Evolutionary conservation across 331 rosid species (phyloP).

Genomic region (Pyracantha coccinea): DNA sequence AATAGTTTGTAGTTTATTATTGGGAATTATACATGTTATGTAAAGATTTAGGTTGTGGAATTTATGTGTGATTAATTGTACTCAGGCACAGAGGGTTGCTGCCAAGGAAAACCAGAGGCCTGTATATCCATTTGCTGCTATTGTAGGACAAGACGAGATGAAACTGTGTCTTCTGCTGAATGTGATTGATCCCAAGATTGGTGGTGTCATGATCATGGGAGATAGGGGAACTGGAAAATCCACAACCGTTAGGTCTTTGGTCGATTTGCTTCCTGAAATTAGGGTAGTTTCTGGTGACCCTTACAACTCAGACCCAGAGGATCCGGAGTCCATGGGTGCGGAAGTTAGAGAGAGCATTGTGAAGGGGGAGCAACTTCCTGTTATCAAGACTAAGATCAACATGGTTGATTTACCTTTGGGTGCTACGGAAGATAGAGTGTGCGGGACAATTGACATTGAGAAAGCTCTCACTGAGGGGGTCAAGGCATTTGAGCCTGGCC

Average conservation of each 20-base stretch:
- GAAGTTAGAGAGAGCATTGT: constrained; percentile 63
- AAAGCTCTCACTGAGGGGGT: constrained; percentile 93
- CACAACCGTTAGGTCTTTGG: constrained; percentile 78
- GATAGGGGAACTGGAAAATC: constrained; percentile 96
- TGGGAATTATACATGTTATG: background rate
- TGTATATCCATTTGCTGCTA: constrained; percentile 88
- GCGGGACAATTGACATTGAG: constrained; percentile 96
- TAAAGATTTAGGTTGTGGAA: background rate
- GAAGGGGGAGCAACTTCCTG: constrained; percentile 62
- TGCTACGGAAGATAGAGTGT: constrained; percentile 93
- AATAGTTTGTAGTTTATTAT: background rate
- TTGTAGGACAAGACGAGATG: constrained; percentile 99
- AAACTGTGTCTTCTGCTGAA: constrained; percentile 88
- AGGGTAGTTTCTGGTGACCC: constrained; percentile 77
- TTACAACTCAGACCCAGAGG: constrained; percentile 88
- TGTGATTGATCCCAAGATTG: constrained; percentile 92
- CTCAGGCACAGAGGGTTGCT: constrained; percentile 45
- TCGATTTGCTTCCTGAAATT: constrained; percentile 90
- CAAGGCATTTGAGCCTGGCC: constrained; percentile 95
- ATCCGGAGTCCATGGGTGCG: constrained; percentile 81
- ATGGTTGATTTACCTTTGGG: constrained; percentile 98
- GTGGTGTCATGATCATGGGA: constrained; percentile 99
- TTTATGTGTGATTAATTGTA: background rate
- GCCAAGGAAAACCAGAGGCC: constrained; percentile 76
- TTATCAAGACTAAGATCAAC: constrained; percentile 62